These are phyloP conservation scores for Eremomyces bilateralis DNA, from an alignment of 495 filamentous ascomycete genomes.

Conservation along the genomic window DNA sequence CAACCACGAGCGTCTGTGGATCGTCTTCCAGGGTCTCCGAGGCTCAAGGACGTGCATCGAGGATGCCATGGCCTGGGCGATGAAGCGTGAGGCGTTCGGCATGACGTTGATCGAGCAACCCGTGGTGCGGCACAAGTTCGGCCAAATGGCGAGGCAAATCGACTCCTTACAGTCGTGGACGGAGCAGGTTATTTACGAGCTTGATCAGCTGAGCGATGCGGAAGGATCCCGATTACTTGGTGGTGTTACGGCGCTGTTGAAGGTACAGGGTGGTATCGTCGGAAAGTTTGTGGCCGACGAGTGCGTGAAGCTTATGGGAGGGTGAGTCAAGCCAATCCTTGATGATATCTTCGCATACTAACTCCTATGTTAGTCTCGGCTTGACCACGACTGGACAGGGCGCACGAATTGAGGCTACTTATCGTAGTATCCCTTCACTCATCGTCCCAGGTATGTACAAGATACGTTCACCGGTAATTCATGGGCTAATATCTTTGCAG, in stretches of 20 bases:
- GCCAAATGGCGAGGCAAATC: constrained; percentile 19
- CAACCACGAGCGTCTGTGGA: constrained; percentile 19
- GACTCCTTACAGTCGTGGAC: constrained; percentile 55
- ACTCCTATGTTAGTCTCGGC: no score
- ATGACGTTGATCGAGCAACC: constrained; percentile 18
- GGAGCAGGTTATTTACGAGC: constrained; percentile 49
- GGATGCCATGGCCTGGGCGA: constrained; percentile 16
- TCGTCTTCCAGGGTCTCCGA: constrained; percentile 18
- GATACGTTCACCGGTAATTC: background rate
- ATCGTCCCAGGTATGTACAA: background rate
- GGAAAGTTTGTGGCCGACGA: constrained; percentile 45
- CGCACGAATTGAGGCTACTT: constrained; percentile 41
- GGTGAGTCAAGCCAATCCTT: no score
- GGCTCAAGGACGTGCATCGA: constrained; percentile 16
- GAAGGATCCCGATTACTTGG: constrained; percentile 43
- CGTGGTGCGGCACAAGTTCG: constrained; percentile 17
- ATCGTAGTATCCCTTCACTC: constrained; percentile 2
- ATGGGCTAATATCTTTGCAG: constrained; percentile 35
- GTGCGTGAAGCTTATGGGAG: constrained; percentile 48
- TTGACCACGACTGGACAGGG: constrained; percentile 47
- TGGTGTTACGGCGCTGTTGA: constrained; percentile 44
- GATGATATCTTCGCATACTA: no score
- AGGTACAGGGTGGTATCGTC: constrained; percentile 49
- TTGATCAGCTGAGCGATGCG: constrained; percentile 37
- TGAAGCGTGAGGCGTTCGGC: constrained; percentile 20